phyloP scores from a whole-genome alignment of 2,329 filamentous ascomycete species.

The Diaporthe sp. region DNA sequence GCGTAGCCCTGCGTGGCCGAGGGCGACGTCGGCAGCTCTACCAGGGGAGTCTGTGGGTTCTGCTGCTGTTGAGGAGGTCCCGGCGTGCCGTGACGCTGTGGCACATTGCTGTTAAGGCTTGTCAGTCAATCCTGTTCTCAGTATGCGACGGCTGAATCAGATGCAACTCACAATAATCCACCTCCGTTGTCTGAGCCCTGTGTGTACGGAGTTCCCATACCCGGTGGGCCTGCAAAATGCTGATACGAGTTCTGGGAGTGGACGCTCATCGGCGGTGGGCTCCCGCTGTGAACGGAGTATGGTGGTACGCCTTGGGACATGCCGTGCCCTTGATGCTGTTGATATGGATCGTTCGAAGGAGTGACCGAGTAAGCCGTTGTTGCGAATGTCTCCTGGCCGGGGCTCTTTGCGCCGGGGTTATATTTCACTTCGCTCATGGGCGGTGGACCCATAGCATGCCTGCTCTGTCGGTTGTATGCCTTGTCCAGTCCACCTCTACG shows the following conservation, averaged over 20 bases:
- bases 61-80: conserved; percentile 29
- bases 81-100: conserved; percentile 34
- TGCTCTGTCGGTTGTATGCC: conserved; percentile 50
- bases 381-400: conserved; percentile 49
- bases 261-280: conserved; percentile 44
- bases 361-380: conserved; percentile 46
- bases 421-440: conserved; percentile 49
- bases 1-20: conserved; percentile 54
- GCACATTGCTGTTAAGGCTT: conserved; percentile 36
- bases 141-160: not conserved
- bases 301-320: conserved; percentile 27
- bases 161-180: not conserved
- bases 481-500: conserved; percentile 56
- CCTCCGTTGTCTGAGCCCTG: conserved; percentile 24
- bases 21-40: conserved; percentile 54
- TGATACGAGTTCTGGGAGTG: conserved; percentile 41
- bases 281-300: conserved; percentile 34
- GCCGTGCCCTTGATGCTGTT: conserved; percentile 43
- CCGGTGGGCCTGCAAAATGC: conserved; percentile 6
- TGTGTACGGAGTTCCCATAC: conserved; percentile 24
- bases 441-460: conserved; percentile 39
- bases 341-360: conserved; percentile 46
- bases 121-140: conserved; percentile 37
- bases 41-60: conserved; percentile 42
- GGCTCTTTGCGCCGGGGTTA: conserved; percentile 49